phyloP scores from a whole-genome alignment of 2,329 filamentous ascomycete species.

The Colletotrichum tamarilloi region DNA sequence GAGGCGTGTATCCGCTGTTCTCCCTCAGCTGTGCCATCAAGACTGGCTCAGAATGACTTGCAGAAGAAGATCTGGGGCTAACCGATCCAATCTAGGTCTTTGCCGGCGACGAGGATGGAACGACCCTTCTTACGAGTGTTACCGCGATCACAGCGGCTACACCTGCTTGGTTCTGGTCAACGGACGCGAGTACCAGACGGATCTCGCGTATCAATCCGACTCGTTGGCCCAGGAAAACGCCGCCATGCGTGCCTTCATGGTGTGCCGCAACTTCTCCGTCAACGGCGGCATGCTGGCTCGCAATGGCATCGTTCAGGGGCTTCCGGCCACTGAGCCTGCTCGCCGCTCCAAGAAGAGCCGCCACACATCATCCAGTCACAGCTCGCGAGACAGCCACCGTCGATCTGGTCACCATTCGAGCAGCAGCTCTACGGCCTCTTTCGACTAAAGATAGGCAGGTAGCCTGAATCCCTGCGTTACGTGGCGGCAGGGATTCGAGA shows the following conservation, averaged over 20 bases:
- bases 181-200: conserved; percentile 95
- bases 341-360: conserved; percentile 63
- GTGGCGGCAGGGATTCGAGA: conserved; percentile 30
- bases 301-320: conserved; percentile 75
- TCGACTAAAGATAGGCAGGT: conserved; percentile 53
- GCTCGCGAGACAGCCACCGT: conserved; percentile 55
- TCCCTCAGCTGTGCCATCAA: conserved; percentile 21
- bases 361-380: conserved; percentile 53
- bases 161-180: conserved; percentile 94
- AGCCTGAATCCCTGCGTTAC: conserved; percentile 17
- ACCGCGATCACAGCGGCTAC: conserved; percentile 79
- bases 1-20: conserved; percentile 6
- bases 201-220: conserved; percentile 85
- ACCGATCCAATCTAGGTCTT: conserved; percentile 72
- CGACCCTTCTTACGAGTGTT: conserved; percentile 89
- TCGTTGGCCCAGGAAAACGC: conserved; percentile 90
- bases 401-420: conserved; percentile 70
- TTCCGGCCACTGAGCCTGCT: conserved; percentile 65
- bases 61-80: conserved; percentile 42
- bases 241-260: conserved; percentile 96
- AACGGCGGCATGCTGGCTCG: conserved; percentile 90
- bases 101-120: conserved; percentile 95
- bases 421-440: conserved; percentile 71
- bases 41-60: conserved; percentile 5
- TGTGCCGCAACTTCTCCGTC: conserved; percentile 96